phyloP scores from a whole-genome alignment of 176 grass and related monocot species.

The Phoenix dactylifera region DNA sequence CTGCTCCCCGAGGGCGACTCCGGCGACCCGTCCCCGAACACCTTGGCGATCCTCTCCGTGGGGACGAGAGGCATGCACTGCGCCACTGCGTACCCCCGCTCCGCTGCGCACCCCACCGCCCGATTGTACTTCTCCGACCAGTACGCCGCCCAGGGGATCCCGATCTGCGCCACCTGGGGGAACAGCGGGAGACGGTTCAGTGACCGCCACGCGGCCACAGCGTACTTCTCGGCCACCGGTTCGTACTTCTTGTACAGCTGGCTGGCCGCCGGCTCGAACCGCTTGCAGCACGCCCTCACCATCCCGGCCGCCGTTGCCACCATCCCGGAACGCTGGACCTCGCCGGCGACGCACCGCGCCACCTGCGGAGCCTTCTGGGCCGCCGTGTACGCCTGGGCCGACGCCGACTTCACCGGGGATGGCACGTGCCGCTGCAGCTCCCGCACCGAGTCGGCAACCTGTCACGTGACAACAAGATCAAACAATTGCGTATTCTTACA shows the following conservation, averaged over 20 bases:
- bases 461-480: slow-evolving; percentile 1
- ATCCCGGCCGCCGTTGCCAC: slow-evolving; percentile 13
- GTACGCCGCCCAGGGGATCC: slow-evolving; percentile 52
- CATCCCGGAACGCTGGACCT: slow-evolving; percentile 38
- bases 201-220: slow-evolving; percentile 55
- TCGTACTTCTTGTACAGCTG: slow-evolving; percentile 54
- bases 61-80: slow-evolving; percentile 54
- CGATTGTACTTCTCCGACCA: slow-evolving; percentile 74
- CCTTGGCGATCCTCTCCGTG: slow-evolving; percentile 59
- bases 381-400: slow-evolving; percentile 22
- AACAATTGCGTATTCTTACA: too few relatives aligned
- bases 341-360: slow-evolving; percentile 33
- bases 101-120: slow-evolving; percentile 18
- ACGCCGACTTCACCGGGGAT: slow-evolving; percentile 25
- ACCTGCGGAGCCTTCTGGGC: slow-evolving; percentile 28
- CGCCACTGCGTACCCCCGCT: slow-evolving; percentile 14
- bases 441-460: slow-evolving; percentile 46
- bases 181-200: slow-evolving; percentile 73
- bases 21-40: slow-evolving; percentile 26
- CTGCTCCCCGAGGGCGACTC: background rate
- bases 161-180: slow-evolving; percentile 53
- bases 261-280: slow-evolving; percentile 35
- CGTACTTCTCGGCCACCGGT: slow-evolving; percentile 59
- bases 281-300: slow-evolving; percentile 17
- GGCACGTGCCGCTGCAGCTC: slow-evolving; percentile 50